phyloP scores from a whole-genome alignment of 306 rosid genomes.

The Vachellia pachyceras region DNA sequence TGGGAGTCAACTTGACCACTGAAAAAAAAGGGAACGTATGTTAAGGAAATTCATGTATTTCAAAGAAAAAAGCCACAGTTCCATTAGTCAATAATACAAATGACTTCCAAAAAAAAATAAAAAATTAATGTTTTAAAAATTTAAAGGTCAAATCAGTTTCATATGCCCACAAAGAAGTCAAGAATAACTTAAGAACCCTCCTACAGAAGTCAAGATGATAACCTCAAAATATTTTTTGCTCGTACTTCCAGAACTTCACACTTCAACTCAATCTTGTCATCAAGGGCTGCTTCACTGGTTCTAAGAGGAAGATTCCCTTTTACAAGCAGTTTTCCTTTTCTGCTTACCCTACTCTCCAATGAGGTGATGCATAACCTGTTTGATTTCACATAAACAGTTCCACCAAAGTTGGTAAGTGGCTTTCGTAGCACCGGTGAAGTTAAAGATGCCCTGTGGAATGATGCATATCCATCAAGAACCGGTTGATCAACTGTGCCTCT shows the following conservation, averaged over 20 bases:
- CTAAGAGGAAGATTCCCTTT: conserved; percentile 97
- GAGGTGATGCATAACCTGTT: conserved; percentile 90
- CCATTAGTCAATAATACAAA: background rate
- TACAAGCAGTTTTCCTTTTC: conserved; percentile 86
- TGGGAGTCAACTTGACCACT: conserved; percentile 98
- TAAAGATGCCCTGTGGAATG: conserved; percentile 92
- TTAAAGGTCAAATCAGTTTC: conserved; percentile 16
- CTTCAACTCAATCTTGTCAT: conserved; percentile 87
- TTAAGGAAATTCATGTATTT: conserved; percentile 21
- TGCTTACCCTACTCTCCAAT: conserved; percentile 87
- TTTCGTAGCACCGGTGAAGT: conserved; percentile 88
- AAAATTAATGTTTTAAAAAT: background rate
- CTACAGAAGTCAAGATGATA: conserved; percentile 29
- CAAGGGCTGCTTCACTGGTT: conserved; percentile 82
- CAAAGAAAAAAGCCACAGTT: background rate
- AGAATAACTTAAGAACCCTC: conserved; percentile 27
- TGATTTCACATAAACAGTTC: conserved; percentile 86
- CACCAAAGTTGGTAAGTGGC: conserved; percentile 90
- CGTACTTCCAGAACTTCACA: conserved; percentile 91
- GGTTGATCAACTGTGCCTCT: conserved; percentile 95
- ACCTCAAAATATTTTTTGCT: conserved; percentile 86
- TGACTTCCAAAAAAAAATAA: background rate
- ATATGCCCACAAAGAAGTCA: conserved; percentile 26
- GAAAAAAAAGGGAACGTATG: conserved; percentile 38
- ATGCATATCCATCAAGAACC: conserved; percentile 82